phyloP scores from a whole-genome alignment of 768 basidiomycete genomes.

The Mycena rosella region DNA sequence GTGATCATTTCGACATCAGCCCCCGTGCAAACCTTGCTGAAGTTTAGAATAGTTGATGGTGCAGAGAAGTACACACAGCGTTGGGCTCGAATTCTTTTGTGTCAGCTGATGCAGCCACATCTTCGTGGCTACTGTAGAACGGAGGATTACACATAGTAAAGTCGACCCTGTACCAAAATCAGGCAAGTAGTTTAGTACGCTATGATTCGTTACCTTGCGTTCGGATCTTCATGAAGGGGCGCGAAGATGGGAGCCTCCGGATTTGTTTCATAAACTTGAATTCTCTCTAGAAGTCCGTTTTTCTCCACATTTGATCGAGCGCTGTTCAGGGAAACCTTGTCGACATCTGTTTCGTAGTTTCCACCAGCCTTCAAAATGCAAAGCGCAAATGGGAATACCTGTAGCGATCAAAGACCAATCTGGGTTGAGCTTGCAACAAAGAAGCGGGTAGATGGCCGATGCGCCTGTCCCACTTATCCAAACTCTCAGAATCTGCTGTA shows the following conservation, averaged over 20 bases:
- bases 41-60: background rate
- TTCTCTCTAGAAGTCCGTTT: conserved; percentile 68
- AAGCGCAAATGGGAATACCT: conserved; percentile 56
- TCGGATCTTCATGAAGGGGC: conserved; percentile 45
- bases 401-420: conserved; percentile 77
- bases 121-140: conserved; percentile 85
- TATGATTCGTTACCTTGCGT: background rate
- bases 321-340: conserved; percentile 66
- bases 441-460: conserved; percentile 89
- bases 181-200: too few species aligned
- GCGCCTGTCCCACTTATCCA: conserved; percentile 86
- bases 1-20: conserved; percentile 91
- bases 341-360: conserved; percentile 69
- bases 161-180: conserved; percentile 59
- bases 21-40: conserved; percentile 83
- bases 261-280: conserved; percentile 59
- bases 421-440: conserved; percentile 68
- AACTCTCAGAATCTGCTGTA: background rate
- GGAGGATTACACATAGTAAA: conserved; percentile 98
- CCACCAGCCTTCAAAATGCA: background rate
- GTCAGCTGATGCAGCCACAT: conserved; percentile 69
- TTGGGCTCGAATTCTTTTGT: conserved; percentile 76
- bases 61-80: conserved; percentile 65
- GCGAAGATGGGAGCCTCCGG: conserved; percentile 60
- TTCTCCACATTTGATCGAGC: conserved; percentile 69